A percentile compares a stretch with the other conserved stretches of the same genome.
These are phyloP conservation scores for Xanthoceras sorbifolium DNA, from an alignment of 345 rosid genomes.

Conservation along the genomic window DNA sequence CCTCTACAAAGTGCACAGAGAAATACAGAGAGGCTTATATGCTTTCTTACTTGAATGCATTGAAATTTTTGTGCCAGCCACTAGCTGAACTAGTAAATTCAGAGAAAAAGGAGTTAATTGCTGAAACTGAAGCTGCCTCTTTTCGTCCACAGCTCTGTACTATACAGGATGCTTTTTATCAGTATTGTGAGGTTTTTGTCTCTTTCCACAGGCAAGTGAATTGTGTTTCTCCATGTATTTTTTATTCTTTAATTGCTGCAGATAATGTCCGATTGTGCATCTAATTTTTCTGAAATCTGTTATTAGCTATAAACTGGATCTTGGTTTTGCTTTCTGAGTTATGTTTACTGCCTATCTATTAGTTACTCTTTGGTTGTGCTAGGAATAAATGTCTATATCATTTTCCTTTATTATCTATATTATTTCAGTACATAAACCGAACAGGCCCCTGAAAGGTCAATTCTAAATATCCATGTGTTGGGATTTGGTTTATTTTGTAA, in stretches of 20 bases:
- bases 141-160: conserved; percentile 42
- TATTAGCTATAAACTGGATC: not conserved
- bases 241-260: conserved; percentile 16
- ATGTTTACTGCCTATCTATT: not conserved
- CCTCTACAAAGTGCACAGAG: conserved; percentile 28
- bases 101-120: conserved; percentile 54
- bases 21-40: conserved; percentile 39
- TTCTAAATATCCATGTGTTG: not conserved
- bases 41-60: conserved; percentile 48
- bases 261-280: not conserved
- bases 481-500: too few species aligned
- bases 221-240: not conserved
- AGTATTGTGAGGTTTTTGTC: conserved; percentile 51
- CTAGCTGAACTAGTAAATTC: conserved; percentile 68
- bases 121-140: conserved; percentile 42
- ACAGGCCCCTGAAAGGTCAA: not conserved
- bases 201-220: conserved; percentile 51
- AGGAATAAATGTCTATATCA: not conserved
- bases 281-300: not conserved
- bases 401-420: not conserved
- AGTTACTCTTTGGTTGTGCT: conserved; percentile 7
- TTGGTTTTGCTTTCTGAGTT: conserved; percentile 7
- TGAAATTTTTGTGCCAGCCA: conserved; percentile 80
- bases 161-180: conserved; percentile 60
- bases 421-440: not conserved